A percentile compares a stretch with the other conserved stretches of the same genome.
Evolutionary conservation across 2,329 filamentous ascomycete genomes (phyloP).

Genomic region (Microdochium nivale): DNA sequence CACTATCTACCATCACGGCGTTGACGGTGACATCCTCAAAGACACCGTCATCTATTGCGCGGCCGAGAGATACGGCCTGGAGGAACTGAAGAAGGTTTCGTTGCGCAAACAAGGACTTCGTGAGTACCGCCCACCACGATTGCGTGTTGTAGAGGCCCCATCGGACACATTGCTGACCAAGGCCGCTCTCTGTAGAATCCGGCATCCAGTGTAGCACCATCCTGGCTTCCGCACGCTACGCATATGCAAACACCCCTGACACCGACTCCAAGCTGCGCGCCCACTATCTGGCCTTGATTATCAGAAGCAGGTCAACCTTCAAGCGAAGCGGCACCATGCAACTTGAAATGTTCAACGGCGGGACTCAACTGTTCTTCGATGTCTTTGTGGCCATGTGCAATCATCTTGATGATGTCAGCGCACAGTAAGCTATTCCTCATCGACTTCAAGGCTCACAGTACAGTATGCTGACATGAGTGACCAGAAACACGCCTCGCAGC

Average conservation of each 20-base stretch:
- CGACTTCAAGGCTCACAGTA: neutral
- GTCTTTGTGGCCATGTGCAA: constrained; percentile 90
- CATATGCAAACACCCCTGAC: constrained; percentile 82
- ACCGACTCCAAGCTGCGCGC: constrained; percentile 84
- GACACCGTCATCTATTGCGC: constrained; percentile 90
- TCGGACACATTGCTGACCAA: constrained; percentile 4
- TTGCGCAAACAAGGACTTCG: constrained; percentile 83
- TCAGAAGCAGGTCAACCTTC: constrained; percentile 78
- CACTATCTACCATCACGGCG: constrained; percentile 59
- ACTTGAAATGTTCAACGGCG: constrained; percentile 83
- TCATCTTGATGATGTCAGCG: constrained; percentile 65
- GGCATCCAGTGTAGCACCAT: constrained; percentile 82
- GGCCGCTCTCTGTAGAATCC: constrained; percentile 40
- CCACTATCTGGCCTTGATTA: constrained; percentile 88
- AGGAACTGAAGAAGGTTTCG: constrained; percentile 76
- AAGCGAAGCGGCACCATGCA: constrained; percentile 95
- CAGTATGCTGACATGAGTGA: constrained; percentile 8
- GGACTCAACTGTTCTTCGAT: constrained; percentile 80
- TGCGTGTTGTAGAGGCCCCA: too few species aligned
- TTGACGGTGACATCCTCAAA: constrained; percentile 65
- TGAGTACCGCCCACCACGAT: constrained; percentile 26
- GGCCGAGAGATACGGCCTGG: constrained; percentile 74
- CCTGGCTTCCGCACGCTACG: constrained; percentile 77
- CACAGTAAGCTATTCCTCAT: constrained; percentile 34
- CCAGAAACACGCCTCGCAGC: constrained; percentile 35